These are phyloP conservation scores for Pichia sp. DNA, from an alignment of 1,139 yeast species.

Conservation along the genomic window DNA sequence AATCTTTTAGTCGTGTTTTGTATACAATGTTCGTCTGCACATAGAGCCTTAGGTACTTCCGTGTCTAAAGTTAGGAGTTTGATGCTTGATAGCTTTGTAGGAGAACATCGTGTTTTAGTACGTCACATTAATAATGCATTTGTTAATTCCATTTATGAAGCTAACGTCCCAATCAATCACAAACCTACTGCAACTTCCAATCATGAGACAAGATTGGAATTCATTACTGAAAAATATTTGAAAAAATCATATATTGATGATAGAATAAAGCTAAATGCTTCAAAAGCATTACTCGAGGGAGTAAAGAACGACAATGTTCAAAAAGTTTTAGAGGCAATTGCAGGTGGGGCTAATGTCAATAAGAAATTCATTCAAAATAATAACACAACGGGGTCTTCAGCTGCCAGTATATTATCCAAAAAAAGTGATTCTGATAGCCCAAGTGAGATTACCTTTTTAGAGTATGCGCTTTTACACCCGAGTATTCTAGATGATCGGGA, in stretches of 20 bases:
- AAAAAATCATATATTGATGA: conserved; percentile 33
- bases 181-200: conserved; percentile 24
- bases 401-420: not conserved
- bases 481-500: conserved; percentile 19
- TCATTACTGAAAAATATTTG: conserved; percentile 47
- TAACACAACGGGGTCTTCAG: not conserved
- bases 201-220: conserved; percentile 36
- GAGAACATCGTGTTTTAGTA: conserved; percentile 35
- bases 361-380: conserved; percentile 16
- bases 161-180: conserved; percentile 15
- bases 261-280: conserved; percentile 18
- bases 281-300: conserved; percentile 35
- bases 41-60: conserved; percentile 47
- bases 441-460: conserved; percentile 43
- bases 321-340: conserved; percentile 41
- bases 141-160: conserved; percentile 39
- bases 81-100: conserved; percentile 43
- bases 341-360: conserved; percentile 46
- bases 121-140: conserved; percentile 38
- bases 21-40: conserved; percentile 69
- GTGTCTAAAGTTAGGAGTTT: conserved; percentile 46
- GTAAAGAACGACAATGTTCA: conserved; percentile 45
- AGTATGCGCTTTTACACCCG: conserved; percentile 52
- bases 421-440: conserved; percentile 19
- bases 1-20: conserved; percentile 71